Evolutionary conservation across 371 early-diverging fungal genomes (phyloP), one percentile per base, ranked within the genome.

Genomic region (Apophysomyces trapeziformis): DNA sequence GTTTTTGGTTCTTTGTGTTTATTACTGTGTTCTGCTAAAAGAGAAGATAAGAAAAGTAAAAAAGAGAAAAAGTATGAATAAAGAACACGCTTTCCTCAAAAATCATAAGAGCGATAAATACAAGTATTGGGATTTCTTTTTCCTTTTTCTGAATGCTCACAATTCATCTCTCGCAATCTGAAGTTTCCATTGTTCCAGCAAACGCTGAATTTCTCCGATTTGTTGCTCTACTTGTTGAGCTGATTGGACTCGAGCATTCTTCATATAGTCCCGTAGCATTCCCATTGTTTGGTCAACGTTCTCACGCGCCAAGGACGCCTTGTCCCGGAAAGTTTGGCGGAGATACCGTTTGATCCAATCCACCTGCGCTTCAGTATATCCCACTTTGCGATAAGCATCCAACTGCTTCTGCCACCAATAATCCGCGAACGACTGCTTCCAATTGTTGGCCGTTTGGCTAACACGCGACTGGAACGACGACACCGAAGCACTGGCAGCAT

Each of bases 331-430:
- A 5, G 73, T 71, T 35, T 68, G 64, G 8, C 70, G 62, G 7
- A 82, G 68, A 44, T 77, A 73, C 38, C 76, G 70, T 38, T 77
- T 68, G 11, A 82, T 56, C 76, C 78, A 76, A 32, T 82, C 65
- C 16, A 82, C 67, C 18, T 82, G 80, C 7, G 77, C 72, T 61
- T 82, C 76, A 8, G 83, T 76, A 44, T 82, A 82, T 5, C 79
- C 83, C 36, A 81, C 59, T 56, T 73, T 74, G 9, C 68, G 63
- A 18, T 71, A 78, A 0, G 75, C 73, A 21, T 81, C 72, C 8
- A 64, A 41, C 50, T 81, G 70, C 58, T 76, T 72, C 43, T 76
- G 68, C 45, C 64, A 67, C 80, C 83, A 78, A 64, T 63, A 74
- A 14, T 68, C 41, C 14, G 71, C 83, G 70, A 79, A 76, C 9